Percentiles rank a stretch among this genome's conserved stretches.
Evolutionary conservation across 2,329 filamentous ascomycete genomes (phyloP).

Genomic region (Trichoderma simmonsii): DNA sequence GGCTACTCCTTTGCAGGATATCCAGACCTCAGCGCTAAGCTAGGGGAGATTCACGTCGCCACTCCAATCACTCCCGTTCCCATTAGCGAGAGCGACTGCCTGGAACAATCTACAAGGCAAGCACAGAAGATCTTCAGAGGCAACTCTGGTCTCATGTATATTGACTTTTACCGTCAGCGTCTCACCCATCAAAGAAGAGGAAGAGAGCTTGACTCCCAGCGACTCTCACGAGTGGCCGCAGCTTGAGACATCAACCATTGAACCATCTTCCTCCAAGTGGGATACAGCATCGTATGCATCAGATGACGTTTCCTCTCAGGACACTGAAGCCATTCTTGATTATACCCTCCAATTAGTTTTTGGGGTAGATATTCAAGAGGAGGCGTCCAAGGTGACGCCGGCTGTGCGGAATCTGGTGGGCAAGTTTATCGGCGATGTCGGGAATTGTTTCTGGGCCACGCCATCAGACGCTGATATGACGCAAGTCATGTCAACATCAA

Average conservation of each 20-base stretch:
- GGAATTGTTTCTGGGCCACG: slow-evolving; percentile 33
- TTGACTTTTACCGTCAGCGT: slow-evolving; percentile 17
- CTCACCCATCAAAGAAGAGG: slow-evolving; percentile 19
- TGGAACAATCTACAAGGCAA: slow-evolving; percentile 14
- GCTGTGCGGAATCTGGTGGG: slow-evolving; percentile 32
- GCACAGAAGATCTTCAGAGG: background rate
- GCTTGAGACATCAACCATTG: slow-evolving; percentile 4
- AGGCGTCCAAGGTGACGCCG: slow-evolving; percentile 28
- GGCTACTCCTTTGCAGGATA: slow-evolving; percentile 27
- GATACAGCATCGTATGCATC: slow-evolving; percentile 26
- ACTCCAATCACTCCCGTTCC: slow-evolving; percentile 15
- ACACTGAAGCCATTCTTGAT: slow-evolving; percentile 35
- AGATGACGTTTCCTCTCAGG: slow-evolving; percentile 33
- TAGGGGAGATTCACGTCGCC: slow-evolving; percentile 17
- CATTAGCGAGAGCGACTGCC: background rate
- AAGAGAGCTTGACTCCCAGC: slow-evolving; percentile 17
- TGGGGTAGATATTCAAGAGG: slow-evolving; percentile 38
- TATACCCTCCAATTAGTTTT: slow-evolving; percentile 39
- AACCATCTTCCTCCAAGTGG: slow-evolving; percentile 17
- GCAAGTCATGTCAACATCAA: slow-evolving; percentile 32
- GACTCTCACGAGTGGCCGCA: slow-evolving; percentile 20
- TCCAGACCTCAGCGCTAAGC: slow-evolving; percentile 23
- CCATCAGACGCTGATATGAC: slow-evolving; percentile 30
- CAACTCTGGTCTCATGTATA: slow-evolving; percentile 1
- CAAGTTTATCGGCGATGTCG: slow-evolving; percentile 35